phyloP scores from a whole-genome alignment of 2,329 filamentous ascomycete species.

The Seiridium cupressi region DNA sequence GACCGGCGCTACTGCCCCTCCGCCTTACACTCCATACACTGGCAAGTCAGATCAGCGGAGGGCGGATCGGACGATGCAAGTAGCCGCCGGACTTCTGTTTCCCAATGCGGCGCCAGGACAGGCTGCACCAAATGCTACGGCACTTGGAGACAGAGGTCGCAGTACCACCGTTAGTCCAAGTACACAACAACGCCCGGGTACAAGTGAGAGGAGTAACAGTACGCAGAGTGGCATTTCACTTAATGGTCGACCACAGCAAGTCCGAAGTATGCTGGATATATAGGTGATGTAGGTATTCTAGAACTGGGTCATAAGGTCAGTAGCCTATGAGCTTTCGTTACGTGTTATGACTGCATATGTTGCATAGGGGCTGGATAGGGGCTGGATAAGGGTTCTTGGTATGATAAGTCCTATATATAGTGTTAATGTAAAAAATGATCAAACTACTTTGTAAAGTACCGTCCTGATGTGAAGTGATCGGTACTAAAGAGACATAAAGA shows the following conservation, averaged over 20 bases:
- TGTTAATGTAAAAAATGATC: too few species aligned
- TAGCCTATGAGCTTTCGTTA: background rate
- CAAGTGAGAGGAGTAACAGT: constrained; percentile 41
- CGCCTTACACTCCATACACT: constrained; percentile 31
- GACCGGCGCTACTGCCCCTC: constrained; percentile 19
- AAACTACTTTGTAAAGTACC: too few species aligned
- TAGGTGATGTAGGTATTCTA: constrained; percentile 20
- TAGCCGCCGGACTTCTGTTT: constrained; percentile 47
- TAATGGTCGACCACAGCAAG: constrained; percentile 48
- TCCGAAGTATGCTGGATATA: constrained; percentile 58
- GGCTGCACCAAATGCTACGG: constrained; percentile 30
- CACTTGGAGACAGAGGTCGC: constrained; percentile 28
- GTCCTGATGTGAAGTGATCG: too few species aligned
- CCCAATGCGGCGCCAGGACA: constrained; percentile 31
- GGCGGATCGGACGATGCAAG: constrained; percentile 40
- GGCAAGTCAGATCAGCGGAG: constrained; percentile 45
- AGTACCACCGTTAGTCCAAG: background rate
- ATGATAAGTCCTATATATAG: too few species aligned
- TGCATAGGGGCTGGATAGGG: background rate
- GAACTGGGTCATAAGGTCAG: background rate
- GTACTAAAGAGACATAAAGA: too few species aligned
- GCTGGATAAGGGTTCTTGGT: too few species aligned
- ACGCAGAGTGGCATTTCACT: constrained; percentile 45
- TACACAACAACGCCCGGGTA: constrained; percentile 11
- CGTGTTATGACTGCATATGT: constrained; percentile 1